Conservation (phyloP, 495 filamentous ascomycete genomes). For the Aspergillus nidulans region DNA sequence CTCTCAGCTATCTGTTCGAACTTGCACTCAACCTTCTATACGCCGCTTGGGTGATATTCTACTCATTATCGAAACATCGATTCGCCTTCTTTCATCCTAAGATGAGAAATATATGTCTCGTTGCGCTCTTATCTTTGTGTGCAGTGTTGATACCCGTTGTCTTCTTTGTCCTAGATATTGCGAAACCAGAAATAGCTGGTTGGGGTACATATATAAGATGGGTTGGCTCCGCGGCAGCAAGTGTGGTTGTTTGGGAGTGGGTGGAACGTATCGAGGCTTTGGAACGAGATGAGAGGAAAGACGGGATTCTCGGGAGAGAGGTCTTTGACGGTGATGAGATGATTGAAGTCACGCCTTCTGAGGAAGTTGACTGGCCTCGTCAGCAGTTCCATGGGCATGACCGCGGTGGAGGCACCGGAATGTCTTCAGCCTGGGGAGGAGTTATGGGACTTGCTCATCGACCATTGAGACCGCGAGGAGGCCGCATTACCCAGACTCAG, state of each 20-base stretch:
- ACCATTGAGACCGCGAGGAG: constrained; percentile 35
- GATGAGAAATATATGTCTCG: constrained; percentile 86
- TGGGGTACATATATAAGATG: constrained; percentile 98
- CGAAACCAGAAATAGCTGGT: constrained; percentile 77
- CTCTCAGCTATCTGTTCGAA: constrained; percentile 90
- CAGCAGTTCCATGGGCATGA: constrained; percentile 30
- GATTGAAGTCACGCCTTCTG: constrained; percentile 67
- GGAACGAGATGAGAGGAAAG: constrained; percentile 92
- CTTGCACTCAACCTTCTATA: constrained; percentile 85
- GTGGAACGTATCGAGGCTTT: constrained; percentile 97
- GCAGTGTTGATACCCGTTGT: constrained; percentile 86
- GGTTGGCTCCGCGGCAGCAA: constrained; percentile 94
- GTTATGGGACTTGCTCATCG: constrained; percentile 39
- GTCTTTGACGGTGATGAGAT: constrained; percentile 97
- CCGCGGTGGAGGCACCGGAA: constrained; percentile 34
- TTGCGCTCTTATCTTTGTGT: constrained; percentile 73
- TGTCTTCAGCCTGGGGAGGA: constrained; percentile 43
- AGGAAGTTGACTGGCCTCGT: constrained; percentile 54
- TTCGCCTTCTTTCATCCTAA: constrained; percentile 91
- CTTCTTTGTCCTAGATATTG: constrained; percentile 93
- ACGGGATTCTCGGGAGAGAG: constrained; percentile 89
- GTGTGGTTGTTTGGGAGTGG: constrained; percentile 99
- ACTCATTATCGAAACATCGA: constrained; percentile 83
- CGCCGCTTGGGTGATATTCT: constrained; percentile 94
- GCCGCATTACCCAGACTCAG: constrained; percentile 23